Base-by-base conservation (phyloP, 208 protist genomes). In the Wallacemonas sp. region DNA sequence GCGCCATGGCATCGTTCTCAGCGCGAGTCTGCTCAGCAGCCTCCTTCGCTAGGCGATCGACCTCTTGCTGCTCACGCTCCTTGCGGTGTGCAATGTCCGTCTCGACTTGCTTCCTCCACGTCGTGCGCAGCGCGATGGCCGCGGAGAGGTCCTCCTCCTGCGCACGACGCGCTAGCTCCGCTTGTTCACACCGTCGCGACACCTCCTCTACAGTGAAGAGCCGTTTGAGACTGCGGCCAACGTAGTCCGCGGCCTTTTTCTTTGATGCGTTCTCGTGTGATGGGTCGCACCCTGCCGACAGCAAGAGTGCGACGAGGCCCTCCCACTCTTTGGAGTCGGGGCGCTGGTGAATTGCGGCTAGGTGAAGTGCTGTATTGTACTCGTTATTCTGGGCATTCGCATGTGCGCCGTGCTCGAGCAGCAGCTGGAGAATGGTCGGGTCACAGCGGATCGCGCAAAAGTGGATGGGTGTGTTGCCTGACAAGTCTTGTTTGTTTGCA, bases 291-390 rank as follows among this genome's bases (percentile, higher is more conserved):
- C 91, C 91, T 0, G 79, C 74, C 56, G 79, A 67, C 24, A 96
- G 79, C 61, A 96, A 66, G 47, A 86, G 41, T 5, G 72, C 72
- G 14, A 94, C 78, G 32, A 96, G 81, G 69, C 87, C 76, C 74
- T 94, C 91, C 91, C 91, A 96, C 54, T 86, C 76, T 52, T 83
- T 81, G n/a, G 82, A 88, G 76, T 96, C 87, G 27, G 83, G 88
- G 16, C 83, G 75, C 26, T 80, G 76, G 65, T 92, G 70, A 47
- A 89, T 80, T 30, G 91, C 86, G 55, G 85, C 78, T 44, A 94
- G 68, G 74, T 96, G 91, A 41, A 96, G 80, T 2, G 91, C 86
- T 21, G 70, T 96, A 66, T 94, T 92, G 57, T 82, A 75, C 34
- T 94, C 86, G 34, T 78, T 66, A 52, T 96, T 96, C 64, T 89